These are phyloP conservation scores for Pholiota microspora DNA, from an alignment of 768 basidiomycete species.

Conservation along the genomic window DNA sequence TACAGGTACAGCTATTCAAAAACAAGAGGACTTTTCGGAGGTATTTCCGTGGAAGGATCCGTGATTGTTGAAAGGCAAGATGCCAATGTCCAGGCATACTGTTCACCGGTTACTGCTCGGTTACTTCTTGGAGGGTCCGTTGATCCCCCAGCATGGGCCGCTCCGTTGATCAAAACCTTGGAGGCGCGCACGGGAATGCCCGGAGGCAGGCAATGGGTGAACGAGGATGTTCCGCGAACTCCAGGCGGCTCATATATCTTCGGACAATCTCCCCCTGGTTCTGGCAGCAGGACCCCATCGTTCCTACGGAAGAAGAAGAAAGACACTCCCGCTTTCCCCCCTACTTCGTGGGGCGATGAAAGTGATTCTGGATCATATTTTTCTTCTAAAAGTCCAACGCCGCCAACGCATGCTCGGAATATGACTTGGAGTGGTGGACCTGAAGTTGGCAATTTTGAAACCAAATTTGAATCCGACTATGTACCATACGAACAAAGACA, in stretches of 20 bases:
- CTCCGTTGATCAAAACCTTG: constrained; percentile 70
- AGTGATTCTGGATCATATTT: constrained; percentile 59
- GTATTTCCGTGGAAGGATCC: constrained; percentile 84
- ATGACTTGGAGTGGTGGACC: constrained; percentile 32
- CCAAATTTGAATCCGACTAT: constrained; percentile 46
- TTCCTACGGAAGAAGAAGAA: constrained; percentile 50
- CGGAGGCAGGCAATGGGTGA: constrained; percentile 67
- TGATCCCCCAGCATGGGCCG: constrained; percentile 76
- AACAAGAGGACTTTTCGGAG: constrained; percentile 92
- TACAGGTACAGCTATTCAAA: constrained; percentile 87
- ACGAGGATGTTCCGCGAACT: constrained; percentile 36
- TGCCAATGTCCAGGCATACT: constrained; percentile 83
- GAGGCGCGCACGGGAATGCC: constrained; percentile 71
- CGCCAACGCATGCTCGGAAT: constrained; percentile 20
- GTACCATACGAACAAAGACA: constrained; percentile 20
- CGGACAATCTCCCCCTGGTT: constrained; percentile 42
- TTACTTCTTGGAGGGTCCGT: constrained; percentile 79
- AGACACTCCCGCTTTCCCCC: constrained; percentile 52
- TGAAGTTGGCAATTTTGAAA: constrained; percentile 32
- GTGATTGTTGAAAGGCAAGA: constrained; percentile 94
- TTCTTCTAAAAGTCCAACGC: constrained; percentile 18
- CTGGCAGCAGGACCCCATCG: constrained; percentile 30
- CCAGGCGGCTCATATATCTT: constrained; percentile 55
- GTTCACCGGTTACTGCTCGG: constrained; percentile 68
- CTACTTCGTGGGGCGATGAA: constrained; percentile 55